Evolutionary conservation across 495 filamentous ascomycete species (phyloP).

Genomic region (Pseudevernia furfuracea): DNA sequence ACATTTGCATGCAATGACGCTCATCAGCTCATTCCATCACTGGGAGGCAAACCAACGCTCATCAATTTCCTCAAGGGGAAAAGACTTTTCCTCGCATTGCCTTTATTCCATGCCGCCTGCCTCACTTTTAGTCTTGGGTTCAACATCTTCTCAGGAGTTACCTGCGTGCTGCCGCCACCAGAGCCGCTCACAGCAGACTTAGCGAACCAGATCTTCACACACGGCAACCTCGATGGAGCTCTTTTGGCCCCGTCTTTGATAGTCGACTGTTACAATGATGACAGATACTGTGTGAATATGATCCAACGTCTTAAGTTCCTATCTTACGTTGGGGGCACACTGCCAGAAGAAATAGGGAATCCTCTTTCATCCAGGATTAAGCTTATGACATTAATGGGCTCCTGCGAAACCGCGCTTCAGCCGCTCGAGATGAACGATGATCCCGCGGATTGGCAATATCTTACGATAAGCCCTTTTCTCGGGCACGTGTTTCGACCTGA

Average conservation of each 20-base stretch:
- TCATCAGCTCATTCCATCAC: constrained; percentile 10
- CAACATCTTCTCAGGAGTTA: constrained; percentile 10
- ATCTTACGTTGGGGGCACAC: too few species aligned
- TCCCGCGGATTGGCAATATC: too few species aligned
- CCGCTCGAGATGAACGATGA: too few species aligned
- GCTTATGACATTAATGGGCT: too few species aligned
- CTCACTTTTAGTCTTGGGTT: constrained; percentile 8
- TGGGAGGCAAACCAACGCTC: constrained; percentile 4
- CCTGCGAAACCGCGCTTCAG: too few species aligned
- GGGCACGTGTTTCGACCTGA: too few species aligned
- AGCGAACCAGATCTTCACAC: constrained; percentile 6
- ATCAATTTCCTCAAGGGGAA: constrained; percentile 11
- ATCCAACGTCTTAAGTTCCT: too few species aligned
- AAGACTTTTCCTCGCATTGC: constrained; percentile 16
- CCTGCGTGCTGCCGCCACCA: constrained; percentile 15
- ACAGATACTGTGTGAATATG: too few species aligned
- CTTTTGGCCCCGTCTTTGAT: constrained; percentile 11
- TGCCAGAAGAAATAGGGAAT: too few species aligned
- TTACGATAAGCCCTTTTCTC: too few species aligned
- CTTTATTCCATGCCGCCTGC: constrained; percentile 16
- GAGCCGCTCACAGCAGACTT: constrained; percentile 10
- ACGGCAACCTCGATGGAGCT: constrained; percentile 13
- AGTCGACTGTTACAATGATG: too few species aligned
- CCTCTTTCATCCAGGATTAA: too few species aligned
- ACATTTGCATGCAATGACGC: constrained; percentile 22